Evolutionary conservation across 73 alveolate species (phyloP), one percentile per base, ranked within the genome.

Genomic region (Paramecium sonneborni): DNA sequence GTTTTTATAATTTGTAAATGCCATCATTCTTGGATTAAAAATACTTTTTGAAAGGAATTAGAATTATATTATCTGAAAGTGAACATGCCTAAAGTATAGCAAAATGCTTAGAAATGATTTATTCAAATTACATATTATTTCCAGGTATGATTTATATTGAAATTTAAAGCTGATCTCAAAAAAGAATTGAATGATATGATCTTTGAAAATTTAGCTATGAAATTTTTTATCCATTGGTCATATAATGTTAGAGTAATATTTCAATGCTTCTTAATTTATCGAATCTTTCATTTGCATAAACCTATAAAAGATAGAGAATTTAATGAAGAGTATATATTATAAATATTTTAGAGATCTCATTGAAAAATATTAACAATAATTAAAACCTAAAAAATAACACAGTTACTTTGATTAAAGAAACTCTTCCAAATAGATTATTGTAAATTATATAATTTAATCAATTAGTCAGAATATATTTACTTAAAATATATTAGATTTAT

Each of bases 151-250:
- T 18, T 52, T n/a, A 58, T 32, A 15, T 68, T 56, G 62, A 32
- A 28, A 87, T 69, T 39, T 44, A 23, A 72, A 48, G 82, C 88
- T 23, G 93, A 93, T 21, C 46, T 79, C 1, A 79, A 34, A 48
- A 88, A 69, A 43, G 91, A 68, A 43, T 37, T 93, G 1, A 38
- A 72, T 32, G 95, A 92, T 28, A 46, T 91, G 20, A 37, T 95
- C 21, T 41, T 70, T 37, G 88, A 79, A 11, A 62, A 93, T n/a
- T 18, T 91, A 58, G 93, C 95, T 7, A 67, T 43, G 14, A 93
- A 84, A 84, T 93, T 93, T 56, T 94, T 95, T 90, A 92, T 94
- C 84, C 98, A 95, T 79, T 95, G 98, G 97, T 95, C 97, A 8
- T 85, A 30, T 68, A 95, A 95, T 85, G 93, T 95, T 5, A 90